Conservation (phyloP, 176 grass and related monocot species). For the Eleusine coracana region DNA sequence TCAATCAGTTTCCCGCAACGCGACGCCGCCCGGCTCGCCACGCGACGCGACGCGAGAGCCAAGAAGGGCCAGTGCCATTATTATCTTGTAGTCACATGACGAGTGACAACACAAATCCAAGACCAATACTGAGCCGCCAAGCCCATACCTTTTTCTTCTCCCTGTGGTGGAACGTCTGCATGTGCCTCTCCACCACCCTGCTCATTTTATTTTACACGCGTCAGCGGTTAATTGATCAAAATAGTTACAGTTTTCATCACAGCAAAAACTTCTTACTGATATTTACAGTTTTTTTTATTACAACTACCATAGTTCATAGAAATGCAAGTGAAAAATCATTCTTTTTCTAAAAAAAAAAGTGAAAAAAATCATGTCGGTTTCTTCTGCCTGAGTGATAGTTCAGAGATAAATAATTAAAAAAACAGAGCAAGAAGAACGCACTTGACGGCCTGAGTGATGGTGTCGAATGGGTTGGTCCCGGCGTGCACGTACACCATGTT, state of each 20-base stretch:
- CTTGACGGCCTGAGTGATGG: conserved; percentile 62
- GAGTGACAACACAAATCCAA: no score
- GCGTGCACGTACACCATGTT: conserved; percentile 71
- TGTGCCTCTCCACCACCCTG: conserved; percentile 70
- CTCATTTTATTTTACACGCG: background rate
- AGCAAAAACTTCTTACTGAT: background rate
- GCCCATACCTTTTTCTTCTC: conserved; percentile 53
- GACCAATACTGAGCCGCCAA: no score
- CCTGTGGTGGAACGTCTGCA: conserved; percentile 72
- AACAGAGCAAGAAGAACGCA: background rate
- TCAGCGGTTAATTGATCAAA: background rate
- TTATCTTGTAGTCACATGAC: background rate
- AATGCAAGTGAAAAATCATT: background rate
- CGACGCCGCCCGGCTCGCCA: background rate
- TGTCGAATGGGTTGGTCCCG: conserved; percentile 68
- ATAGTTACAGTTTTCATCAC: background rate
- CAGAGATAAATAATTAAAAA: background rate
- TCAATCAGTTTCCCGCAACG: background rate
- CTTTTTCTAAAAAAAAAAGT: no score
- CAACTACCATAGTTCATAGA: background rate
- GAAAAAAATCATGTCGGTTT: no score
- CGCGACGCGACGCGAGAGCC: background rate
- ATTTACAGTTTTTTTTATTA: background rate
- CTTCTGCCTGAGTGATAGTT: background rate
- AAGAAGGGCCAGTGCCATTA: background rate